phyloP scores from a whole-genome alignment of 164 flowering plant species.

The Piper betle region DNA sequence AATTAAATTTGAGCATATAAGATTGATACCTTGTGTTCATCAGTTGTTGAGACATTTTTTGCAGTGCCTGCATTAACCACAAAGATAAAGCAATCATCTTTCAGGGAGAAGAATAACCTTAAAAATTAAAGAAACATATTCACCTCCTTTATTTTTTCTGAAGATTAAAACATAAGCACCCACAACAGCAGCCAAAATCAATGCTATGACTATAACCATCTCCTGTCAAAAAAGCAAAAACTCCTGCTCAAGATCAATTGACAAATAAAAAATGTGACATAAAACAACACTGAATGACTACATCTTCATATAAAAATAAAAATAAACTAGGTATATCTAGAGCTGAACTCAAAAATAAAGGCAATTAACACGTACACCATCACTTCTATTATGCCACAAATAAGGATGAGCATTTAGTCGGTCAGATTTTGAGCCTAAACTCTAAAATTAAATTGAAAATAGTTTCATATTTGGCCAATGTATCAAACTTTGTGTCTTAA shows the following conservation, averaged over 20 bases:
- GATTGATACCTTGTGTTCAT: slow-evolving; percentile 8
- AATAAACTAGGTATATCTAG: no score
- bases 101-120: not conserved
- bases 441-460: no score
- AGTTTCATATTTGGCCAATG: no score
- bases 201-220: slow-evolving; percentile 16
- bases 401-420: no score
- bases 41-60: slow-evolving; percentile 4
- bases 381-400: no score
- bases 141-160: slow-evolving; percentile 13
- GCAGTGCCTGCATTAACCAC: slow-evolving; percentile 3
- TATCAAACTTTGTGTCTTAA: no score
- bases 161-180: slow-evolving; percentile 31
- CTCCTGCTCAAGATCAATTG: not conserved
- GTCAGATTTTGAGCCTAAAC: no score
- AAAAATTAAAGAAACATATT: not conserved
- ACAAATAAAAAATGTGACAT: no score
- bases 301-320: no score
- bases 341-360: no score
- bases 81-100: not conserved
- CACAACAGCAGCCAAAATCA: slow-evolving; percentile 30
- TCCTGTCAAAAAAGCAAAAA: not conserved
- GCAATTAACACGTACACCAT: no score
- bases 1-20: not conserved
- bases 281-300: no score